Conservation (phyloP, 1,139 yeast genomes). For the Blastobotrys capitulatus region DNA sequence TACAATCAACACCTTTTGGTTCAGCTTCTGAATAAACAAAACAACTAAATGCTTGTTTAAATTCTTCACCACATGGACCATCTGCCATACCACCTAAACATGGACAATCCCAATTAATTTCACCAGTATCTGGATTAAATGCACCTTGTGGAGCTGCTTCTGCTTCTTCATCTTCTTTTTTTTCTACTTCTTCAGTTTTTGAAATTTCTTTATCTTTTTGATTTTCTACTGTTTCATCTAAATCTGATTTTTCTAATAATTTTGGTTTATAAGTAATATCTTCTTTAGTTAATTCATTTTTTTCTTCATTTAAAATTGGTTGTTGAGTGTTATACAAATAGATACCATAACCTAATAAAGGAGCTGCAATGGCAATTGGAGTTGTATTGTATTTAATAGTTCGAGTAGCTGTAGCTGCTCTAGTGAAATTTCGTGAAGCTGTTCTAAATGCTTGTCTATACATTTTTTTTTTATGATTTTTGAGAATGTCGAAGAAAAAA, state of each 20-base stretch:
- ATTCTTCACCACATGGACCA: slow-evolving; percentile 98
- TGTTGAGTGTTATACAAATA: slow-evolving; percentile 4
- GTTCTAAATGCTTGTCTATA: slow-evolving; percentile 8
- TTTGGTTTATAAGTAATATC: slow-evolving; percentile 6
- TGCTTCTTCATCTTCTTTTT: slow-evolving; percentile 12
- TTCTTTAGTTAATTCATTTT: slow-evolving; percentile 7
- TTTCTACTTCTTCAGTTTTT: background rate
- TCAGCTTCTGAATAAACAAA: slow-evolving; percentile 92
- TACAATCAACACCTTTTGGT: slow-evolving; percentile 96
- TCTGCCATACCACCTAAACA: slow-evolving; percentile 99
- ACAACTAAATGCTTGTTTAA: slow-evolving; percentile 93
- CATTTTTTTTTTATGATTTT: background rate
- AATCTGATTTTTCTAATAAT: slow-evolving; percentile 8
- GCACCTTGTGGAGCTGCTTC: slow-evolving; percentile 49
- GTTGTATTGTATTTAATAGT: background rate
- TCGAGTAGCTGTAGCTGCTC: background rate
- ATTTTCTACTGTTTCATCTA: background rate
- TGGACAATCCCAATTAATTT: slow-evolving; percentile 99
- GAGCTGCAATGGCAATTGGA: slow-evolving; percentile 7
- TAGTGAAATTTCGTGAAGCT: slow-evolving; percentile 3
- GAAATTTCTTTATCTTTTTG: background rate
- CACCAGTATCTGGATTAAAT: slow-evolving; percentile 95
- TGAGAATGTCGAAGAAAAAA: background rate
- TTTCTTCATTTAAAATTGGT: slow-evolving; percentile 11
- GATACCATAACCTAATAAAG: slow-evolving; percentile 12